These are phyloP conservation scores for Stagonosporopsis chrysanthemi DNA, from an alignment of 2,329 filamentous ascomycete genomes.

Conservation along the genomic window DNA sequence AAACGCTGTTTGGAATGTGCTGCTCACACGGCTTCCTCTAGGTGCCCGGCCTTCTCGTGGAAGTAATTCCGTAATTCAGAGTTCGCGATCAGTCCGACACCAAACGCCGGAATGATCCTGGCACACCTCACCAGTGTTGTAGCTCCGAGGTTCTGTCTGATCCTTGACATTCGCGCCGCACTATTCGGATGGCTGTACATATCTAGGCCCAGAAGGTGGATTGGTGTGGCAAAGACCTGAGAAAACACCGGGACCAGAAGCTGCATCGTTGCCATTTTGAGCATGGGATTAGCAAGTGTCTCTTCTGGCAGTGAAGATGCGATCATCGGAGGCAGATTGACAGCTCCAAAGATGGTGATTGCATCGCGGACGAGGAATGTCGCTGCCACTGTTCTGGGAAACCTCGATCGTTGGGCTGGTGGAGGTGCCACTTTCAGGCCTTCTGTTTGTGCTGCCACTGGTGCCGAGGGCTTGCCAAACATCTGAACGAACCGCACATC, in stretches of 20 bases:
- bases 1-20: not conserved
- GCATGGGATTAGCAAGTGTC: slow-evolving; percentile 24
- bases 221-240: slow-evolving; percentile 37
- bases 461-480: slow-evolving; percentile 24
- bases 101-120: slow-evolving; percentile 42
- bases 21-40: not conserved
- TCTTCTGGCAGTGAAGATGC: slow-evolving; percentile 27
- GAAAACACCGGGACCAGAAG: slow-evolving; percentile 40
- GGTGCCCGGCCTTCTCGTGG: slow-evolving; percentile 16
- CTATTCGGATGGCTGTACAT: slow-evolving; percentile 29
- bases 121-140: slow-evolving; percentile 38
- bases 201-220: slow-evolving; percentile 38
- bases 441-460: slow-evolving; percentile 3
- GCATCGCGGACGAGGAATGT: slow-evolving; percentile 41
- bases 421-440: not conserved
- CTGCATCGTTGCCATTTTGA: slow-evolving; percentile 34
- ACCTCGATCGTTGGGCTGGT: slow-evolving; percentile 13
- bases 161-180: slow-evolving; percentile 19
- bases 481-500: slow-evolving; percentile 41
- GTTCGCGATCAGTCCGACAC: slow-evolving; percentile 37
- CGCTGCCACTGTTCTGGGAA: slow-evolving; percentile 27
- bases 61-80: slow-evolving; percentile 32
- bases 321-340: slow-evolving; percentile 38
- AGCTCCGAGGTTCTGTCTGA: slow-evolving; percentile 25
- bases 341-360: slow-evolving; percentile 42